Conservation (phyloP, 257 asterid genomes). For the Phtheirospermum japonicum region DNA sequence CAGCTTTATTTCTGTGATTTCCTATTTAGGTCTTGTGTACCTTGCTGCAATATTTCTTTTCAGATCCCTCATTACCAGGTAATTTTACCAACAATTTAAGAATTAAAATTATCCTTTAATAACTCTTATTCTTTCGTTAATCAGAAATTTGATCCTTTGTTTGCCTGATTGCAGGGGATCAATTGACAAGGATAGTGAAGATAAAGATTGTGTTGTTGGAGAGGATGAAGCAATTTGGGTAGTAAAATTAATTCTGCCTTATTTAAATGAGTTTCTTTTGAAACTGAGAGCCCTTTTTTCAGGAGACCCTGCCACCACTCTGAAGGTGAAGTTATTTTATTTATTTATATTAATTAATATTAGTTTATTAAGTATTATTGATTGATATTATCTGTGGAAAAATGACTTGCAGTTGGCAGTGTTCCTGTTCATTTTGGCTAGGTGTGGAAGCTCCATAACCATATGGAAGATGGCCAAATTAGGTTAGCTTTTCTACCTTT, state of each 20-base stretch:
- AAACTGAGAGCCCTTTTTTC: slow-evolving; percentile 86
- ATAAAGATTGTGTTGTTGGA: slow-evolving; percentile 56
- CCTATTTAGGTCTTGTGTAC: slow-evolving; percentile 73
- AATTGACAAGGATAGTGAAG: slow-evolving; percentile 31
- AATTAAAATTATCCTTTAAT: not conserved
- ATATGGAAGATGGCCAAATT: slow-evolving; percentile 85
- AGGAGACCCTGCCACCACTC: slow-evolving; percentile 93
- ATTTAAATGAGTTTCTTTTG: slow-evolving; percentile 62
- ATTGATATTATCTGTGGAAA: no score
- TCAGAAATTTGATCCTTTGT: not conserved
- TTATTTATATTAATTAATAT: not conserved
- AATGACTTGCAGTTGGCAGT: slow-evolving; percentile 70
- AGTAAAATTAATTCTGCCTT: slow-evolving; percentile 63
- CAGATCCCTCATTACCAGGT: slow-evolving; percentile 76
- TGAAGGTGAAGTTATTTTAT: slow-evolving; percentile 52
- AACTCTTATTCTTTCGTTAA: not conserved
- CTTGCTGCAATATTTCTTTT: slow-evolving; percentile 84
- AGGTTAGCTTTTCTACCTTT: slow-evolving; percentile 39
- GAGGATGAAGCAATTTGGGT: slow-evolving; percentile 85
- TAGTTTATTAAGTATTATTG: no score
- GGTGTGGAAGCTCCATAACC: slow-evolving; percentile 85
- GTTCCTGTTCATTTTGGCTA: slow-evolving; percentile 75
- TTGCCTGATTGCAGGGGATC: slow-evolving; percentile 39
- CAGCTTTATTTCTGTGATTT: slow-evolving; percentile 82
- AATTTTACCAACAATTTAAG: not conserved